Conservation (phyloP, 371 early-diverging fungal genomes). For the Conidiobolus incongruus region DNA sequence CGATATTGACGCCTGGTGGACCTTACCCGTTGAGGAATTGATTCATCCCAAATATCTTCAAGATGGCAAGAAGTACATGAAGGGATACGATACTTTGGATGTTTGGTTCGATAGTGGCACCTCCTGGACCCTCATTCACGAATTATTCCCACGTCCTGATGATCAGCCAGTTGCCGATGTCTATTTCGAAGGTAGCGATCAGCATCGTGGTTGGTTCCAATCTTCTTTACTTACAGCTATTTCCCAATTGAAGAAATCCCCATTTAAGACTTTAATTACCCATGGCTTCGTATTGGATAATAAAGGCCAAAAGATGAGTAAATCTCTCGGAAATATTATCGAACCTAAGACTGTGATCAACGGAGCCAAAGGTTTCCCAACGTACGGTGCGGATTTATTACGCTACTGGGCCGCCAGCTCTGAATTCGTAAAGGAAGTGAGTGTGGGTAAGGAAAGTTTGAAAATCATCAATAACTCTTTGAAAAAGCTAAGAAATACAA, state of each 20-base stretch:
- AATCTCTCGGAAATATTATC: conserved; percentile 78
- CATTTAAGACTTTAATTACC: conserved; percentile 65
- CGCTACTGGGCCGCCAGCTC: conserved; percentile 68
- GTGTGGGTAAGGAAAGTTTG: conserved; percentile 36
- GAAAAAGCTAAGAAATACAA: conserved; percentile 56
- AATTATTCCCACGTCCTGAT: conserved; percentile 11
- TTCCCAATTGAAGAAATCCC: conserved; percentile 49
- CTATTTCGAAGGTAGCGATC: conserved; percentile 86
- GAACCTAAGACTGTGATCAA: conserved; percentile 42
- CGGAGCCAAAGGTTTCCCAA: conserved; percentile 44
- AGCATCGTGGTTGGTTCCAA: conserved; percentile 96
- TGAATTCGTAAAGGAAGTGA: conserved; percentile 58
- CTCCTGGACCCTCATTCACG: conserved; percentile 52
- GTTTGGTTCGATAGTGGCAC: conserved; percentile 91
- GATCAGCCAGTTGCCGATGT: conserved; percentile 47
- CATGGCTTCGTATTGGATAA: conserved; percentile 88
- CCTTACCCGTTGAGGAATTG: conserved; percentile 34
- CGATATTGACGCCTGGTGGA: conserved; percentile 68
- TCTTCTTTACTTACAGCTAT: conserved; percentile 74
- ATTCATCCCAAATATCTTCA: conserved; percentile 37
- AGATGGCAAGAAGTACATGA: conserved; percentile 19
- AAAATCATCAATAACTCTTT: conserved; percentile 28
- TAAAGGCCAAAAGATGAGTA: conserved; percentile 82
- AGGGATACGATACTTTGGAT: conserved; percentile 76
- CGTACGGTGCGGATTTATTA: conserved; percentile 65